Percentiles rank a stretch among this genome's conserved stretches.
Conservation (phyloP, 1,139 yeast genomes). For the Pichia sp. region DNA sequence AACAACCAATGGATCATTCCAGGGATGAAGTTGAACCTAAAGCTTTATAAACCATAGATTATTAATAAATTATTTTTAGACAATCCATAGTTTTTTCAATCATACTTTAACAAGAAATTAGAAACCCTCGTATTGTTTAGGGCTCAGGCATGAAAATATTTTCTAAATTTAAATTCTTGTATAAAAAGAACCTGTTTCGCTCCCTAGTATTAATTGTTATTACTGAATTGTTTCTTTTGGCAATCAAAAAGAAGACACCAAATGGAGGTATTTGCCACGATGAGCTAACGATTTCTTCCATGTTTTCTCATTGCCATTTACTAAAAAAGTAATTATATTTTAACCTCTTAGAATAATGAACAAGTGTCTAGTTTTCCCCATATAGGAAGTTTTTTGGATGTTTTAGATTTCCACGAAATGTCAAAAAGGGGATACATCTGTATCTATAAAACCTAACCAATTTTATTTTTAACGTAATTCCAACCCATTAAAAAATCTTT, state of each 20-base stretch:
- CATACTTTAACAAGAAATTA: background rate
- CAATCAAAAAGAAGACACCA: constrained; percentile 47
- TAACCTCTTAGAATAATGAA: constrained; percentile 43
- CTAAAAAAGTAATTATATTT: constrained; percentile 22
- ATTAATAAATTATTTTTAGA: background rate
- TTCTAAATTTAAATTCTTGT: background rate
- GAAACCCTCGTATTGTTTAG: background rate
- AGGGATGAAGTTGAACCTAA: constrained; percentile 10
- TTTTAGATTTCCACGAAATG: constrained; percentile 48
- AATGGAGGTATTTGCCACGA: constrained; percentile 64
- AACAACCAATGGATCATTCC: constrained; percentile 11
- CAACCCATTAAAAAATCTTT: constrained; percentile 45
- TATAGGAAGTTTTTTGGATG: constrained; percentile 58
- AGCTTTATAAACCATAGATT: background rate
- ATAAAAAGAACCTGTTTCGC: background rate
- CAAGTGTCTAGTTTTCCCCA: constrained; percentile 33
- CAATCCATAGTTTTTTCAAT: background rate
- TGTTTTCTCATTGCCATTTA: constrained; percentile 64
- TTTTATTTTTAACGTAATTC: constrained; percentile 18
- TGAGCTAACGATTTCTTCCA: constrained; percentile 56
- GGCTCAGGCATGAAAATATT: background rate
- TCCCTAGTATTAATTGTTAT: background rate
- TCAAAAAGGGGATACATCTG: constrained; percentile 52
- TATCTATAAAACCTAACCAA: constrained; percentile 4
- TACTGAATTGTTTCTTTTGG: constrained; percentile 11